A percentile compares a stretch with the other conserved stretches of the same genome.
phyloP scores from a whole-genome alignment of 306 rosid genomes.

The Cicer pinnatifidum region DNA sequence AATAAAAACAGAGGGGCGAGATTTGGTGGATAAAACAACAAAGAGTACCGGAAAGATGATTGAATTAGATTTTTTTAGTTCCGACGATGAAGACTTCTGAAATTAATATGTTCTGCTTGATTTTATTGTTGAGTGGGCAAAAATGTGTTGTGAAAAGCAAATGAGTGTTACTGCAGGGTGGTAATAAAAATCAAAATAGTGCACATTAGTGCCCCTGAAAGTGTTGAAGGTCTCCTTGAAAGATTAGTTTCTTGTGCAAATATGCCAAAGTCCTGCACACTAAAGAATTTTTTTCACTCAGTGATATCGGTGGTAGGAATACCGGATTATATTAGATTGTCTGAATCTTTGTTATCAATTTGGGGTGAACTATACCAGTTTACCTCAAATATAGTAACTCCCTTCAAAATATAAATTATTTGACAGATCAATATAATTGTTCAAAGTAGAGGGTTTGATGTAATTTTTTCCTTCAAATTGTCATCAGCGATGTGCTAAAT shows the following conservation, averaged over 20 bases:
- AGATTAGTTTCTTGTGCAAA: constrained; percentile 20
- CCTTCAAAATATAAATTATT: neutral
- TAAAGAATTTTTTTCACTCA: neutral
- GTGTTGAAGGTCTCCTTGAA: constrained; percentile 20
- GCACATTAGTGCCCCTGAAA: constrained; percentile 5
- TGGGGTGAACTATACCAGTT: neutral
- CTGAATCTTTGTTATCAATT: neutral
- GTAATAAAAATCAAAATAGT: neutral
- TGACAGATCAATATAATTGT: neutral
- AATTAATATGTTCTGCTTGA: constrained; percentile 26
- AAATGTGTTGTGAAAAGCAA: constrained; percentile 20
- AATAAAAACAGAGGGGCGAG: constrained; percentile 53
- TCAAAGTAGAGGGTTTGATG: neutral
- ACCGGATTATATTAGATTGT: constrained; percentile 6
- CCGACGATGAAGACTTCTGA: constrained; percentile 79
- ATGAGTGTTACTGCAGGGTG: constrained; percentile 29
- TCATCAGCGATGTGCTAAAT: neutral
- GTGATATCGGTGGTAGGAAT: neutral
- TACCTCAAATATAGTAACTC: neutral
- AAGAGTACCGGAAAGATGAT: constrained; percentile 65
- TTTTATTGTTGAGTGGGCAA: constrained; percentile 3
- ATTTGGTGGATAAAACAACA: constrained; percentile 50
- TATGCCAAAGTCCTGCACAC: neutral
- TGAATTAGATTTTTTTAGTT: constrained; percentile 72
- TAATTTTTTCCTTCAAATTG: neutral